Evolutionary conservation across 2,329 filamentous ascomycete genomes (phyloP).

Genomic region (Stachybotrys chlorohalonatus): DNA sequence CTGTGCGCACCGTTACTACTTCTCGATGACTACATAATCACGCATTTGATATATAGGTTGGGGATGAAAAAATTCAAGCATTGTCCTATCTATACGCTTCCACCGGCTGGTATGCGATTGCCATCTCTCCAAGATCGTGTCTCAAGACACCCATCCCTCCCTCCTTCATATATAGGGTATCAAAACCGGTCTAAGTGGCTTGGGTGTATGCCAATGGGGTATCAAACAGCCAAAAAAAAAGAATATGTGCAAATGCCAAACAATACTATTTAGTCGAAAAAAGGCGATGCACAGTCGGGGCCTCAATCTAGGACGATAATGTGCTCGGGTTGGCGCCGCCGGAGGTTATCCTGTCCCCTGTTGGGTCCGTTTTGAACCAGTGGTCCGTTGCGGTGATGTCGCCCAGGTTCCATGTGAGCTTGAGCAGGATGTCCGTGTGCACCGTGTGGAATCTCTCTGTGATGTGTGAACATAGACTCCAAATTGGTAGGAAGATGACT

Average conservation of each 20-base stretch:
- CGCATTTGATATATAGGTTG: neutral
- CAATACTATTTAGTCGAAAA: neutral
- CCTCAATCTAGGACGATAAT: constrained; percentile 22
- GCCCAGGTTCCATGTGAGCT: neutral
- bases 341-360: neutral
- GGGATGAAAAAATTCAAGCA: neutral
- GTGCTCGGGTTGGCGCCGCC: constrained; percentile 14
- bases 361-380: neutral
- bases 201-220: neutral
- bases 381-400: neutral
- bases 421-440: neutral
- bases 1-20: neutral
- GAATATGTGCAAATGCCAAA: neutral
- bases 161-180: neutral
- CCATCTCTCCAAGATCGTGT: neutral
- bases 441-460: neutral
- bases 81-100: neutral
- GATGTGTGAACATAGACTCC: neutral
- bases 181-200: neutral
- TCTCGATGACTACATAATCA: neutral
- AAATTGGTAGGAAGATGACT: no score
- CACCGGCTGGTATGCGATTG: neutral
- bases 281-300: neutral
- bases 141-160: neutral
- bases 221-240: neutral